phyloP scores from a whole-genome alignment of 1,284 basidiomycete genomes.

The Tilletia walkeri region DNA sequence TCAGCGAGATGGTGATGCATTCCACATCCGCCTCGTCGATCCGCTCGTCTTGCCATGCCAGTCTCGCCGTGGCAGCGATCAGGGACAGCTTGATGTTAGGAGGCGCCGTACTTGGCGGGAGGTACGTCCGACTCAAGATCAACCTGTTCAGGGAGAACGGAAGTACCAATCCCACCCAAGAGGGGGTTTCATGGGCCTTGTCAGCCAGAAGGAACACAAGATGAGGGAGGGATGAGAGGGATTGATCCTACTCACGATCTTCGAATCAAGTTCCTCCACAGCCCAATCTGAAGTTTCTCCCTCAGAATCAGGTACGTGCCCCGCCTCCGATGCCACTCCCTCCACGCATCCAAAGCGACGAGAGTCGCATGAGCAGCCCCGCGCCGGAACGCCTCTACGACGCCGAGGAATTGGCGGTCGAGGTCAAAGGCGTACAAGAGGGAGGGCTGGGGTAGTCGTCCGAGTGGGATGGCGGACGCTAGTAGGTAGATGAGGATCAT shows the following conservation, averaged over 20 bases:
- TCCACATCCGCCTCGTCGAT: slow-evolving; percentile 57
- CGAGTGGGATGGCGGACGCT: slow-evolving; percentile 56
- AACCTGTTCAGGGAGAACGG: not conserved
- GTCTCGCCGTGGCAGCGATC: slow-evolving; percentile 47
- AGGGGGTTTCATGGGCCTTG: no score
- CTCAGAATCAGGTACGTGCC: slow-evolving; percentile 56
- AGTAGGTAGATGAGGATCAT: slow-evolving; percentile 56
- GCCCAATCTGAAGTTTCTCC: slow-evolving; percentile 57
- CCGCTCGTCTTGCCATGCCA: slow-evolving; percentile 50
- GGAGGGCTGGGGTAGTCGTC: slow-evolving; percentile 49
- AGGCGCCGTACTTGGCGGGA: slow-evolving; percentile 28
- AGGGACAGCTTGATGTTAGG: slow-evolving; percentile 40
- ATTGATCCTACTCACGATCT: slow-evolving; percentile 41
- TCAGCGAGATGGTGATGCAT: slow-evolving; percentile 54
- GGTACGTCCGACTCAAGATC: slow-evolving; percentile 24
- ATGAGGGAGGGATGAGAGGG: not conserved
- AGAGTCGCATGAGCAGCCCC: slow-evolving; percentile 51
- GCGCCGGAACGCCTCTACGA: slow-evolving; percentile 39
- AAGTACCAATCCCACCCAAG: not conserved
- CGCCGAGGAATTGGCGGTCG: slow-evolving; percentile 31
- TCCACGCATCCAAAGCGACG: slow-evolving; percentile 46
- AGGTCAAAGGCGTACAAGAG: slow-evolving; percentile 52
- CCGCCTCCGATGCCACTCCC: slow-evolving; percentile 51
- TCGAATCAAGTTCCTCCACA: slow-evolving; percentile 57
- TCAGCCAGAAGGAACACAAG: not conserved